Percentiles rank a stretch among this genome's conserved stretches.
Evolutionary conservation across 163 green algal genomes (phyloP).

Genomic region (Picocystis sp.): DNA sequence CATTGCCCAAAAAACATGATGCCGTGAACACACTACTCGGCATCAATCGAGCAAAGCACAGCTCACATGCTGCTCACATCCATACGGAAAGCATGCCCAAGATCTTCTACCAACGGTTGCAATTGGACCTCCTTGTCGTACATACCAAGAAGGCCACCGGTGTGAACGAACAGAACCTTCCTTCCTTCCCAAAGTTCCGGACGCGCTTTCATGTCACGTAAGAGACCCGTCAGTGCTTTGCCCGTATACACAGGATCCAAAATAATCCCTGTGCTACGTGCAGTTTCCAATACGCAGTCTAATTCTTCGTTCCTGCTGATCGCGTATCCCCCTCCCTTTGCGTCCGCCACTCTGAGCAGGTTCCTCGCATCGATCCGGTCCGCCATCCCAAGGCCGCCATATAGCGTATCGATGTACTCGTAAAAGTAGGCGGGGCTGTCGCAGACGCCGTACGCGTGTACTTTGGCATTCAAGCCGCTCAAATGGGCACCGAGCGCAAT

Average conservation of each 20-base stretch:
- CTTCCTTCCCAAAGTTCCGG: conserved; percentile 50
- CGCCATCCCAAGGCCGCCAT: conserved; percentile 33
- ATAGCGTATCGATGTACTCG: conserved; percentile 46
- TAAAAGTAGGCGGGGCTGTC: conserved; percentile 76
- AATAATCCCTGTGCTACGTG: conserved; percentile 44
- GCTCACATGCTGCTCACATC: neutral
- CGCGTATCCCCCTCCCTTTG: conserved; percentile 71
- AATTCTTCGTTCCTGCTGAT: conserved; percentile 67
- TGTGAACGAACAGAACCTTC: conserved; percentile 73
- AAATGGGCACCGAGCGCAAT: conserved; percentile 54
- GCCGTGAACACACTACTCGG: too few species aligned
- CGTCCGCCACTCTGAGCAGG: conserved; percentile 24
- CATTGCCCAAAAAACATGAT: too few species aligned
- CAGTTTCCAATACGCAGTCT: conserved; percentile 34
- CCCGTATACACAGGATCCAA: conserved; percentile 87
- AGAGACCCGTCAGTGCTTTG: conserved; percentile 58
- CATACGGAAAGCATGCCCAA: conserved; percentile 8
- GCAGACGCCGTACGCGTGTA: conserved; percentile 58
- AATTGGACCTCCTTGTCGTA: conserved; percentile 74
- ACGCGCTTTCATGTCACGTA: conserved; percentile 39
- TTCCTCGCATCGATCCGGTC: neutral
- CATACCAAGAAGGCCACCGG: conserved; percentile 36
- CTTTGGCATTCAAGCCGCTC: conserved; percentile 14
- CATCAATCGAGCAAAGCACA: too few species aligned
- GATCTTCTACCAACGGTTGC: conserved; percentile 22